Evolutionary conservation across 441 rosid species (phyloP), one percentile per base, ranked within the genome.

Genomic region (Metrosideros polymorpha): DNA sequence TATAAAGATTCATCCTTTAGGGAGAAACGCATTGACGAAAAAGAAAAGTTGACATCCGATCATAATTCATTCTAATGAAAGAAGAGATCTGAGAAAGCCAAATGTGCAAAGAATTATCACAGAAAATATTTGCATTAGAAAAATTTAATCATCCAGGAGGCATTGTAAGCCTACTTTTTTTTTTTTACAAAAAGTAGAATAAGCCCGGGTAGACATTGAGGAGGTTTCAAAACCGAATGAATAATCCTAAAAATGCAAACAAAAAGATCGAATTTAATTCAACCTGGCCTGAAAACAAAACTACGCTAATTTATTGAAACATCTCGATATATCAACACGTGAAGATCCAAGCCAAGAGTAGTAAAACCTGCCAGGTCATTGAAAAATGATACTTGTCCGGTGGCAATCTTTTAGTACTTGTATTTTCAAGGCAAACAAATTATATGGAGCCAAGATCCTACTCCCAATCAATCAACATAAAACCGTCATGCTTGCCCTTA

Each of bases 1-100:
- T 42, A 86, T 25, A 84, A 84, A 25, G 39, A 50, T 85, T 93
- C 94, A 87, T 92, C 97, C 89, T 87, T 84, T 91, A 90, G 94
- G 93, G 93, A 19, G 43, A 77, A 85, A 29, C 4, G 39, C 82
- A 45, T 45, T 29, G 50, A 84, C 29, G 4, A 66, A 39, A 53
- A 50, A 50, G 27, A 32, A 18, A 71, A 25, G 55, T 84, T 39
- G 42, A 42, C 19, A 71, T 71, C 19, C 17, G 63, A 32, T 25
- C 30, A 29, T 4, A 52, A 39, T 24, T 17, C 39, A 17, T 42
- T 50, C 83, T 30, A 55, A 30, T 55, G 56, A 87, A 17, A 19
- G 79, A 82, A 85, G 19, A 29, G 27, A 18, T 15, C 14, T 5
- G n/a, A 71, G 47, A 71, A 71, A 35, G 39, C 79, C n/a, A 71